These are phyloP conservation scores for Paramecium primaurelia DNA, from an alignment of 73 alveolate species.

Conservation along the genomic window DNA sequence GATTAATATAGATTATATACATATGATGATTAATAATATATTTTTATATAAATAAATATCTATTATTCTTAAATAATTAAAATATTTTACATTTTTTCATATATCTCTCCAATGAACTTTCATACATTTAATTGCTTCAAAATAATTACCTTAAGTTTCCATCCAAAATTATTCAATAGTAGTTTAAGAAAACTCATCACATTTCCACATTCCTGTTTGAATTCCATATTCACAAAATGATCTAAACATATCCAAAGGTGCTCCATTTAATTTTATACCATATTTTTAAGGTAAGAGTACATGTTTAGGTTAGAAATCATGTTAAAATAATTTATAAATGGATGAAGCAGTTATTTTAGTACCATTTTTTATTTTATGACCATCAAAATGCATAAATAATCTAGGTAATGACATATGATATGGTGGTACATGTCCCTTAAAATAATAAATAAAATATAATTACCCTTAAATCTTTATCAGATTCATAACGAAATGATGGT, in stretches of 20 bases:
- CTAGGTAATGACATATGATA: constrained; percentile 76
- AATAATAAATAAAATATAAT: background rate
- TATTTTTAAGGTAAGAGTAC: constrained; percentile 69
- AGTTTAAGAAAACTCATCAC: constrained; percentile 54
- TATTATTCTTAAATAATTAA: background rate
- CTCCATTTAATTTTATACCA: constrained; percentile 60
- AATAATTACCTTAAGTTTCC: constrained; percentile 77
- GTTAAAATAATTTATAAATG: constrained; percentile 64
- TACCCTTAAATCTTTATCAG: constrained; percentile 50
- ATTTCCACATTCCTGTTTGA: constrained; percentile 60
- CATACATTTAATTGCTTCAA: constrained; percentile 43
- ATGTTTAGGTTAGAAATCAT: constrained; percentile 70
- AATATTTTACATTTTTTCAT: background rate
- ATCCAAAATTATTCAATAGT: constrained; percentile 68
- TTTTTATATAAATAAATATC: background rate
- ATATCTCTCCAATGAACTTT: constrained; percentile 36
- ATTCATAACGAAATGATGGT: constrained; percentile 74
- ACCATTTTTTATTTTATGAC: constrained; percentile 82
- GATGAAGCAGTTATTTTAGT: constrained; percentile 67
- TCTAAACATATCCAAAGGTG: constrained; percentile 76
- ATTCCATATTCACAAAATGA: constrained; percentile 50
- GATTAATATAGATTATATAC: background rate
- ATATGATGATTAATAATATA: background rate
- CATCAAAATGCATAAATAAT: constrained; percentile 81
- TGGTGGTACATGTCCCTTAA: constrained; percentile 72